Percentiles rank a stretch among this genome's conserved stretches.
Evolutionary conservation across 2,329 filamentous ascomycete species (phyloP).

Genomic region (Hypoxylon sp.): DNA sequence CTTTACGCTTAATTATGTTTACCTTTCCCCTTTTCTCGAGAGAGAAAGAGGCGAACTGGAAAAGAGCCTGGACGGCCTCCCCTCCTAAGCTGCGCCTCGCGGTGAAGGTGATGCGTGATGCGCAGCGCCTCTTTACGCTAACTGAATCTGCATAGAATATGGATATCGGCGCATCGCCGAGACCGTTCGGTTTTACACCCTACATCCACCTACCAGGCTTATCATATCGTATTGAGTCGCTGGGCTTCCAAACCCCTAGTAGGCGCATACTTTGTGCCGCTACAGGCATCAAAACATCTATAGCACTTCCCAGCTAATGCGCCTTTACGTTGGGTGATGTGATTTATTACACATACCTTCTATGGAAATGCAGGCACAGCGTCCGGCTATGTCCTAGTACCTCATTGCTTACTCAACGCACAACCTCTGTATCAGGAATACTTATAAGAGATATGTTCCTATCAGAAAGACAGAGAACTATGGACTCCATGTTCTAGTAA

Average conservation of each 20-base stretch:
- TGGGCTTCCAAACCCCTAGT: not conserved
- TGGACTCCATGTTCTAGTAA: not conserved
- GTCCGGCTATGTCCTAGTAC: conserved; percentile 9
- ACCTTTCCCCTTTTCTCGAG: not conserved
- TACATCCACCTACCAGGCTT: not conserved
- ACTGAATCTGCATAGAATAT: conserved; percentile 22
- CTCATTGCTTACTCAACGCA: conserved; percentile 14
- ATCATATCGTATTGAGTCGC: not conserved
- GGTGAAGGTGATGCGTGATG: conserved; percentile 32
- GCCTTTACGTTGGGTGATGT: conserved; percentile 20
- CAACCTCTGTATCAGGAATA: conserved; percentile 13
- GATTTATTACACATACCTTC: conserved; percentile 18
- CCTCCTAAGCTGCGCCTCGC: conserved; percentile 29
- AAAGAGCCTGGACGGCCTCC: not conserved
- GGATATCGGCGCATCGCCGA: conserved; percentile 15
- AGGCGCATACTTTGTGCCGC: conserved; percentile 3
- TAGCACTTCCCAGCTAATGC: conserved; percentile 14
- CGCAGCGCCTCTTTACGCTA: conserved; percentile 24
- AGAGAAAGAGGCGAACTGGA: not conserved
- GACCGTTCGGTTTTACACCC: conserved; percentile 18
- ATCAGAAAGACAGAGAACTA: not conserved
- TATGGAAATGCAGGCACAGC: conserved; percentile 8
- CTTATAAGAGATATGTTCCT: not conserved
- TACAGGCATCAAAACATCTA: not conserved
- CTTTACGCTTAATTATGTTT: not conserved